phyloP scores from a whole-genome alignment of 2,329 filamentous ascomycete genomes.

The Penicillium oxalicum region DNA sequence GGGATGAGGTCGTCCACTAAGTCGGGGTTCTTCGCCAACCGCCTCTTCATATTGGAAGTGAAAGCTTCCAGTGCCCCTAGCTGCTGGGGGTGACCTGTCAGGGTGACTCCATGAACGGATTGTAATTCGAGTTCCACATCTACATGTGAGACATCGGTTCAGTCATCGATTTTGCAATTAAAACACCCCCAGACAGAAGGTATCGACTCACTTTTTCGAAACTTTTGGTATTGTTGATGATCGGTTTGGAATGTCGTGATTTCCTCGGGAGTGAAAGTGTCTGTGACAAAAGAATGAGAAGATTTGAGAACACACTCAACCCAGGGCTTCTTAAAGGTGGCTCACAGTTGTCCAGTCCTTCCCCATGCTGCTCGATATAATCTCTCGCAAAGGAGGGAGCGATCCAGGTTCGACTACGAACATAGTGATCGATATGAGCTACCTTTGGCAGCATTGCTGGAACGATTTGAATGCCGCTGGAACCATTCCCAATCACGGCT shows the following conservation, averaged over 20 bases:
- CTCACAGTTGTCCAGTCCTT: conserved; percentile 27
- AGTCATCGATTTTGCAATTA: background rate
- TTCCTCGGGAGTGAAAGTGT: conserved; percentile 28
- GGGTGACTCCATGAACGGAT: conserved; percentile 25
- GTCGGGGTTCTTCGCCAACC: conserved; percentile 30
- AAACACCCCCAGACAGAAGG: background rate
- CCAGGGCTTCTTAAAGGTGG: background rate
- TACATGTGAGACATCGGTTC: conserved; percentile 2
- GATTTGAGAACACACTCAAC: background rate
- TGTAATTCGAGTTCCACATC: conserved; percentile 31
- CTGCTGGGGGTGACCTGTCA: conserved; percentile 26
- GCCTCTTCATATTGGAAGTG: conserved; percentile 30
- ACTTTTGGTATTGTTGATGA: conserved; percentile 26
- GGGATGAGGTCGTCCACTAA: conserved; percentile 36
- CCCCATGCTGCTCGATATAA: conserved; percentile 23
- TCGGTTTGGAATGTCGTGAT: conserved; percentile 29
- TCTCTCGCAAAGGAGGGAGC: conserved; percentile 25
- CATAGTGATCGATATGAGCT: conserved; percentile 33
- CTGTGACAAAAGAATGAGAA: conserved; percentile 12
- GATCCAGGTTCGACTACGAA: conserved; percentile 30
- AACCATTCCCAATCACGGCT: conserved; percentile 36
- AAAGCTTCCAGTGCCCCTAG: conserved; percentile 19
- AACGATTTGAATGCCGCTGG: conserved; percentile 40
- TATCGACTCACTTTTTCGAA: conserved; percentile 27
- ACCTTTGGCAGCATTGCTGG: conserved; percentile 38